These are phyloP conservation scores for Aeminium ludgeri DNA, from an alignment of 495 filamentous ascomycete species.

Conservation along the genomic window DNA sequence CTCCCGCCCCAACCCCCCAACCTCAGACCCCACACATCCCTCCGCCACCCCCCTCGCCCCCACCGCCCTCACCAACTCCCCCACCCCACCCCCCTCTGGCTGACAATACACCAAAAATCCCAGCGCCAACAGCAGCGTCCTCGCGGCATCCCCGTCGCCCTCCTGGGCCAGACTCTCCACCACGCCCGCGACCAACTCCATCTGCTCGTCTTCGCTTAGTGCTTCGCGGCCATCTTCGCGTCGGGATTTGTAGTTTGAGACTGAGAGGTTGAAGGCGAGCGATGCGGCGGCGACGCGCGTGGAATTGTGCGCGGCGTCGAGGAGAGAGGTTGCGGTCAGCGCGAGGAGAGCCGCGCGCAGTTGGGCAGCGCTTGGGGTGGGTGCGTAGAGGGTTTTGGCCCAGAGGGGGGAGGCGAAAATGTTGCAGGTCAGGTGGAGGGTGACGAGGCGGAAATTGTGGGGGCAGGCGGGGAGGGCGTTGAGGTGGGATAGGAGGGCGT, in stretches of 20 bases:
- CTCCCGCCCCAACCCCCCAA: no score
- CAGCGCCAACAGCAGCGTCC: slow-evolving; percentile 53
- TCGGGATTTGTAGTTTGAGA: slow-evolving; percentile 48
- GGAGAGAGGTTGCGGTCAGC: slow-evolving; percentile 36
- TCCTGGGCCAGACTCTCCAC: slow-evolving; percentile 61
- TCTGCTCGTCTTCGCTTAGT: slow-evolving; percentile 49
- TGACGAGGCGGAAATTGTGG: slow-evolving; percentile 69
- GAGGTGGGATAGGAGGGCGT: slow-evolving; percentile 44
- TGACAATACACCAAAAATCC: slow-evolving; percentile 58
- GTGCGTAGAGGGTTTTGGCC: slow-evolving; percentile 19
- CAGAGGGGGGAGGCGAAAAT: slow-evolving; percentile 41
- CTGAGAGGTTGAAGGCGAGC: slow-evolving; percentile 67
- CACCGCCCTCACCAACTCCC: slow-evolving; percentile 57
- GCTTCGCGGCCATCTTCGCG: slow-evolving; percentile 39
- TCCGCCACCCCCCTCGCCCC: slow-evolving; percentile 46
- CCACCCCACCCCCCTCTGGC: slow-evolving; percentile 48
- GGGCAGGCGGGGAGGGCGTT: slow-evolving; percentile 37
- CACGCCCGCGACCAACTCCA: slow-evolving; percentile 60
- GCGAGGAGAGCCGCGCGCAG: slow-evolving; percentile 29
- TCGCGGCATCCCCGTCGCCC: slow-evolving; percentile 50
- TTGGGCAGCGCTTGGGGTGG: neutral
- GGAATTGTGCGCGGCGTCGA: slow-evolving; percentile 34
- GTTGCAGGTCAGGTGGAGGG: slow-evolving; percentile 48
- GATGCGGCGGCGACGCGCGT: slow-evolving; percentile 62
- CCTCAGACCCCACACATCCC: no score